Conservation (phyloP, 2,329 filamentous ascomycete genomes). For the Phyllosticta citriasiana region DNA sequence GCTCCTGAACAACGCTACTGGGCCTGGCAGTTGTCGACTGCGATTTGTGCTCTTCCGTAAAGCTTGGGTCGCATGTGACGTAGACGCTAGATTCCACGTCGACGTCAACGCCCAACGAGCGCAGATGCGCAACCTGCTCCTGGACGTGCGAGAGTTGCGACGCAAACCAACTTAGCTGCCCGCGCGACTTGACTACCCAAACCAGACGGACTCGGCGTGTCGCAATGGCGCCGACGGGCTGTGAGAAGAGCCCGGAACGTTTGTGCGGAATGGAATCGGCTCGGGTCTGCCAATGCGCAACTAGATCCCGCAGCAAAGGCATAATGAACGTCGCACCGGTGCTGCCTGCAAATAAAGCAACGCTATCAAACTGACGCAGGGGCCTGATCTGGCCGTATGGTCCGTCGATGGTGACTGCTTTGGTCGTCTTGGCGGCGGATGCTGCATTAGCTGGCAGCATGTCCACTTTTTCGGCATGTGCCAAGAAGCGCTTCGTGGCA, state of each 20-base stretch:
- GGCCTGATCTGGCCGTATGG: constrained; percentile 44
- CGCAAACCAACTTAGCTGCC: constrained; percentile 44
- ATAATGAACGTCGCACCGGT: constrained; percentile 51
- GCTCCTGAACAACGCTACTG: constrained; percentile 16
- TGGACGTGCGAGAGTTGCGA: constrained; percentile 38
- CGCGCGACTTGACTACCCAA: constrained; percentile 49
- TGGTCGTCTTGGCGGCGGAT: constrained; percentile 12
- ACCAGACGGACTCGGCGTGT: constrained; percentile 45
- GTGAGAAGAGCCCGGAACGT: constrained; percentile 13
- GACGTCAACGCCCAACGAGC: constrained; percentile 26
- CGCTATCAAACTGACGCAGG: constrained; percentile 50
- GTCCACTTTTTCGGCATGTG: constrained; percentile 36
- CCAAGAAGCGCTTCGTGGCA: constrained; percentile 42
- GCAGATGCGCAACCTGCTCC: constrained; percentile 32
- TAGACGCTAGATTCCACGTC: constrained; percentile 45
- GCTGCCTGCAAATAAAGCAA: constrained; percentile 49
- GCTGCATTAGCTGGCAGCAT: constrained; percentile 13
- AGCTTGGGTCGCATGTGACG: constrained; percentile 42
- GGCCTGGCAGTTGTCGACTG: constrained; percentile 1
- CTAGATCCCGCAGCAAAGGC: constrained; percentile 47
- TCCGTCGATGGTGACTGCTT: constrained; percentile 42
- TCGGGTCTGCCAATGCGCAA: constrained; percentile 31
- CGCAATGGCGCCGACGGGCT: constrained; percentile 23
- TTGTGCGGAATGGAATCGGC: constrained; percentile 5
- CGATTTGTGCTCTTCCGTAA: constrained; percentile 33